Evolutionary conservation across 768 basidiomycete species (phyloP).

Genomic region (Solioccasus polychromus): DNA sequence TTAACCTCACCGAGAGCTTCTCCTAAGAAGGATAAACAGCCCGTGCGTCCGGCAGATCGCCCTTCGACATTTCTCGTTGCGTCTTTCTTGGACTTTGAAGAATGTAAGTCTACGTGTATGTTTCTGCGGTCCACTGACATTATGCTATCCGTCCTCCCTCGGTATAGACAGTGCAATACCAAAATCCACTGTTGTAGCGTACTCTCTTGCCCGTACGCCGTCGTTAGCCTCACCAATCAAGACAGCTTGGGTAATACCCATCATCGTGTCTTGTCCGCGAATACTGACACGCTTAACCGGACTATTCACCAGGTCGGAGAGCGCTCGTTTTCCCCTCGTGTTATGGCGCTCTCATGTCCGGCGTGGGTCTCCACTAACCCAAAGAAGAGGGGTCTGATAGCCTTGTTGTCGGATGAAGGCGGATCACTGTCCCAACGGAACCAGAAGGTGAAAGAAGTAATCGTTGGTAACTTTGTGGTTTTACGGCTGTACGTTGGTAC

Average conservation of each 20-base stretch:
- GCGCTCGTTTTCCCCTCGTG: constrained; percentile 42
- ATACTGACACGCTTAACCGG: constrained; percentile 13
- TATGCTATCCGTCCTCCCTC: constrained; percentile 39
- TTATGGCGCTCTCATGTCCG: constrained; percentile 47
- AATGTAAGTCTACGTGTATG: constrained; percentile 53
- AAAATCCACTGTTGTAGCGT: constrained; percentile 35
- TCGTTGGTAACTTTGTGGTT: constrained; percentile 48
- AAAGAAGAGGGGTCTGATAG: constrained; percentile 39
- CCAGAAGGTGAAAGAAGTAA: constrained; percentile 35
- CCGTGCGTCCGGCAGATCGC: constrained; percentile 23
- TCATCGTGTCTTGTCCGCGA: neutral
- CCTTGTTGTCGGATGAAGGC: constrained; percentile 46
- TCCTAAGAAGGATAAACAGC: constrained; percentile 27
- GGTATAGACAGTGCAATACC: constrained; percentile 36
- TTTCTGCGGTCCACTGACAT: too few species aligned
- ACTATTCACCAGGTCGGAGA: constrained; percentile 25
- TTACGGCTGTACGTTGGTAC: constrained; percentile 47
- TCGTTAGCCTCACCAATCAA: constrained; percentile 21
- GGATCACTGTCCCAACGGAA: constrained; percentile 37
- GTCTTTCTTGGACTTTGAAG: constrained; percentile 56
- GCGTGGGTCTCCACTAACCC: constrained; percentile 27
- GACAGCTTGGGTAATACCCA: constrained; percentile 39
- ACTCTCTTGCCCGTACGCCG: constrained; percentile 33
- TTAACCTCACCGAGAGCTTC: constrained; percentile 24
- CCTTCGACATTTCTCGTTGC: constrained; percentile 46